These are phyloP conservation scores for Neurospora sublineolata DNA, from an alignment of 495 filamentous ascomycete genomes.

Conservation along the genomic window DNA sequence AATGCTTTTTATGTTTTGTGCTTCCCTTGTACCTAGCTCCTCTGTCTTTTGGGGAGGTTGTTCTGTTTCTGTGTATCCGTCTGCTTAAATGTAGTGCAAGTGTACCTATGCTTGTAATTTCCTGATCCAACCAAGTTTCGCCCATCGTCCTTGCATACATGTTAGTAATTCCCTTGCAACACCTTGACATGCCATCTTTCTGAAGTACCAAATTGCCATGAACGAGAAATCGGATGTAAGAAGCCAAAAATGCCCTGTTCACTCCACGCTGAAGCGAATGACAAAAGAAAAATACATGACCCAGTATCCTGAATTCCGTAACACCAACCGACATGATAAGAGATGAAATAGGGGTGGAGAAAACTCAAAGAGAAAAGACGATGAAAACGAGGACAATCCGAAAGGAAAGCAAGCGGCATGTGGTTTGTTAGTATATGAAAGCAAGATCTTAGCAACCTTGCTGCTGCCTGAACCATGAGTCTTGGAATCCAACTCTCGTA, in stretches of 20 bases:
- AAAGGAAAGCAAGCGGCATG: background rate
- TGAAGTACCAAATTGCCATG: background rate
- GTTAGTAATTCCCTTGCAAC: background rate
- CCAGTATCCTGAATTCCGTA: background rate
- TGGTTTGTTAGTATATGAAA: background rate
- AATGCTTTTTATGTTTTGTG: background rate
- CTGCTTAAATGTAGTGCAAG: background rate
- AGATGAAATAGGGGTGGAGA: background rate
- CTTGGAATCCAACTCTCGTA: background rate
- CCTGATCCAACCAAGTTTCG: background rate
- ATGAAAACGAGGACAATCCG: background rate
- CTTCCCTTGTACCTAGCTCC: background rate
- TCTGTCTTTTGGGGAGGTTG: background rate
- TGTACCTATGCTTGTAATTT: background rate
- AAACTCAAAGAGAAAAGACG: background rate
- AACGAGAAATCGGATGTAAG: background rate
- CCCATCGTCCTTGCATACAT: background rate
- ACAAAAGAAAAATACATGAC: background rate
- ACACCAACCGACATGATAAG: background rate
- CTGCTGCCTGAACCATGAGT: too few species aligned
- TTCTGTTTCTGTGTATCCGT: background rate
- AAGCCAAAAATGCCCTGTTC: background rate
- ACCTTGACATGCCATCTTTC: background rate
- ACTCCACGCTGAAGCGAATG: background rate
- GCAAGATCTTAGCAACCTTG: too few species aligned